These are phyloP conservation scores for Wallacemonas sp. DNA, from an alignment of 208 protist species.

Conservation along the genomic window DNA sequence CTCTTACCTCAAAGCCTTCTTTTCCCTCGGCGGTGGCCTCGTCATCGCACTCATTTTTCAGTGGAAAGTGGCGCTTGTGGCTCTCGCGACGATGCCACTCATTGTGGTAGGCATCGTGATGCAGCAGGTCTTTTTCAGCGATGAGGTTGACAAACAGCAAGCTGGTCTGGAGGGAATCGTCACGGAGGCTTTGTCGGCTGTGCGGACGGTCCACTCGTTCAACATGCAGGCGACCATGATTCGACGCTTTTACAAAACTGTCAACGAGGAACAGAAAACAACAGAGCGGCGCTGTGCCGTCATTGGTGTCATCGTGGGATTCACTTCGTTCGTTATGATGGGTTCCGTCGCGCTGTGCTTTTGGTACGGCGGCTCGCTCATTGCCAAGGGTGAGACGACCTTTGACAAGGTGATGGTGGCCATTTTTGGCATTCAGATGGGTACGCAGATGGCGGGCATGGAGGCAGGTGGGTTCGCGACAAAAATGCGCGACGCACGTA, in stretches of 20 bases:
- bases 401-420: slow-evolving; percentile 31
- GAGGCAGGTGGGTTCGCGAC: slow-evolving; percentile 24
- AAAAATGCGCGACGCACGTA: slow-evolving; percentile 12
- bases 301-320: slow-evolving; percentile 14
- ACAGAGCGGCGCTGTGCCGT: slow-evolving; percentile 9
- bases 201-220: slow-evolving; percentile 31
- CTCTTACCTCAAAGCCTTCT: slow-evolving; percentile 9
- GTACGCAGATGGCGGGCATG: slow-evolving; percentile 14
- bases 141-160: slow-evolving; percentile 9
- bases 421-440: slow-evolving; percentile 23
- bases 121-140: slow-evolving; percentile 16
- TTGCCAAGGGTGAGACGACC: slow-evolving; percentile 16
- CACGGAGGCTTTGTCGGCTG: slow-evolving; percentile 19
- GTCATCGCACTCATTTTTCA: slow-evolving; percentile 19
- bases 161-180: slow-evolving; percentile 13
- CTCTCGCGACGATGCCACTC: slow-evolving; percentile 18
- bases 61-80: slow-evolving; percentile 34
- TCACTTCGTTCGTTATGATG: slow-evolving; percentile 24
- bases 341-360: slow-evolving; percentile 20
- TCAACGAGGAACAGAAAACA: slow-evolving; percentile 9
- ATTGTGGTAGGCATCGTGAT: slow-evolving; percentile 15
- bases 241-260: background rate
- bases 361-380: slow-evolving; percentile 35
- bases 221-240: slow-evolving; percentile 22
- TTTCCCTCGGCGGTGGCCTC: slow-evolving; percentile 18